These are phyloP conservation scores for Scutellaria galericulata DNA, from an alignment of 257 asterid species.

Conservation along the genomic window DNA sequence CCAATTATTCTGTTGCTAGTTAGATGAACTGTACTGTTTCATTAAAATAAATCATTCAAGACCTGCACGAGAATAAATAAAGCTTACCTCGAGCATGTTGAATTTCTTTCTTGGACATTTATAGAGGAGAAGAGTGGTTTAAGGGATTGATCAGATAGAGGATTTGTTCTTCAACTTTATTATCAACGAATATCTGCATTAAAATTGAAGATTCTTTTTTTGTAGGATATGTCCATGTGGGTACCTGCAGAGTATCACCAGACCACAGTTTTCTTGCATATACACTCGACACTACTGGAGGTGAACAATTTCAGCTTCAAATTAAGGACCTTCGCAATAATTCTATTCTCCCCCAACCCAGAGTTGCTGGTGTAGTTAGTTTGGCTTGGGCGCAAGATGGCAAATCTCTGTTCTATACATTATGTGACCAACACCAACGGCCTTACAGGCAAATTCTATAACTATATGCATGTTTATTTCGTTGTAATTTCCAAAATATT, in stretches of 20 bases:
- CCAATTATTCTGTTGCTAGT: neutral
- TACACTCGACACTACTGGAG: slow-evolving; percentile 75
- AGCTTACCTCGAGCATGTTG: neutral
- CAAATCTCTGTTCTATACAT: slow-evolving; percentile 73
- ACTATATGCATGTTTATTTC: slow-evolving; percentile 29
- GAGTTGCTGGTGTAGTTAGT: slow-evolving; percentile 77
- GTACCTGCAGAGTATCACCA: slow-evolving; percentile 94
- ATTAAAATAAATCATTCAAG: neutral
- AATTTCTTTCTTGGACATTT: neutral
- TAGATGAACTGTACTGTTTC: neutral
- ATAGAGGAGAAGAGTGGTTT: neutral
- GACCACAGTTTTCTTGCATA: slow-evolving; percentile 81
- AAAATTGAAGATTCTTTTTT: slow-evolving; percentile 10
- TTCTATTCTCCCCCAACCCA: slow-evolving; percentile 47
- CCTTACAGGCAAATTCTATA: slow-evolving; percentile 75
- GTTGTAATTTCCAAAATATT: slow-evolving; percentile 14
- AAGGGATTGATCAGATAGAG: too few species aligned
- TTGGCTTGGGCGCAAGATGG: slow-evolving; percentile 92
- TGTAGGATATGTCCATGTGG: slow-evolving; percentile 95
- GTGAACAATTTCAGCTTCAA: slow-evolving; percentile 76
- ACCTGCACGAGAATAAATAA: neutral
- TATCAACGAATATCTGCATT: neutral
- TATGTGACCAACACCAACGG: slow-evolving; percentile 78
- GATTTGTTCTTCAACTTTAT: neutral
- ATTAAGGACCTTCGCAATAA: slow-evolving; percentile 70